Percentiles rank a stretch among this genome's conserved stretches.
These are phyloP conservation scores for Aegilops umbellulata DNA, from an alignment of 176 grass and related monocot species.

Conservation along the genomic window DNA sequence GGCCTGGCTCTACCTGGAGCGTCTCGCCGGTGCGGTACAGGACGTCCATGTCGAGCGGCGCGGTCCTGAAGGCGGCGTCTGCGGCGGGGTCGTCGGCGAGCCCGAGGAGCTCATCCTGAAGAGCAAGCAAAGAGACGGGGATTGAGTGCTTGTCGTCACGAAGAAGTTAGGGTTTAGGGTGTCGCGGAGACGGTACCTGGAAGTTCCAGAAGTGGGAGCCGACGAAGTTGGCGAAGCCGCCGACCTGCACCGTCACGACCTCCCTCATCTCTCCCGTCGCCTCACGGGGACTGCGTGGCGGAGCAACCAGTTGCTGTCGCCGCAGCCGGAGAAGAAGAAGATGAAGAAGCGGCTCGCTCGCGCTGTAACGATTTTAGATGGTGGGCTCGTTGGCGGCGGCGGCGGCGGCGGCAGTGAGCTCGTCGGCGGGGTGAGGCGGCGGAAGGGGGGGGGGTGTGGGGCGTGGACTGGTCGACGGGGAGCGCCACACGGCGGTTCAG, in stretches of 20 bases:
- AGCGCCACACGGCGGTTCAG: background rate
- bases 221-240: slow-evolving; percentile 50
- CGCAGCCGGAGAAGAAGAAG: background rate
- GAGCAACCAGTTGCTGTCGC: background rate
- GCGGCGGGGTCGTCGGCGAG: slow-evolving; percentile 59
- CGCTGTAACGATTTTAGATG: background rate
- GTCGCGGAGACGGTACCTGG: slow-evolving; percentile 29
- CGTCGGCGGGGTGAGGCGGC: background rate
- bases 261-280: slow-evolving; percentile 37
- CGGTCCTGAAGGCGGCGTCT: slow-evolving; percentile 52
- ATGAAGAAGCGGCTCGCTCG: background rate
- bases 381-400: background rate
- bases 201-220: slow-evolving; percentile 60
- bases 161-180: background rate
- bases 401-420: background rate
- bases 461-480: background rate
- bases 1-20: slow-evolving; percentile 55
- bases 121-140: background rate
- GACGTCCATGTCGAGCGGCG: slow-evolving; percentile 69
- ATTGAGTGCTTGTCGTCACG: background rate
- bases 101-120: slow-evolving; percentile 92
- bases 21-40: slow-evolving; percentile 78
- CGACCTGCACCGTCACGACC: slow-evolving; percentile 53
- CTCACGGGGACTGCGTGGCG: background rate
- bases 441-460: background rate